Evolutionary conservation across 2,329 filamentous ascomycete species (phyloP).

Genomic region (Ophiosphaerella korrae): DNA sequence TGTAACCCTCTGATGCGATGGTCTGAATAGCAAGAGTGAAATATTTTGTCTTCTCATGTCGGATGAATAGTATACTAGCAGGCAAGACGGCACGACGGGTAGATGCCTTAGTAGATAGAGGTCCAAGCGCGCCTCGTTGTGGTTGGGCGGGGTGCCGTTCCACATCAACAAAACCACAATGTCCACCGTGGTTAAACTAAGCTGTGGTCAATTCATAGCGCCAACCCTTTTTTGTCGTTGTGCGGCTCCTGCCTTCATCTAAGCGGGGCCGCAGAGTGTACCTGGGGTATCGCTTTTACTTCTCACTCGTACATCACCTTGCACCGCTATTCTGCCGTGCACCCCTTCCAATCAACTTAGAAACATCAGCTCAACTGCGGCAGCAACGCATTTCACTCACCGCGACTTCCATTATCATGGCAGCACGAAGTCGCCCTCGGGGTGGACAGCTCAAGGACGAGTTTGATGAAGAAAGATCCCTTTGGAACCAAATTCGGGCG

Average conservation of each 20-base stretch:
- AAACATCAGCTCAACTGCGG: neutral
- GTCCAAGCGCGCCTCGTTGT: too few species aligned
- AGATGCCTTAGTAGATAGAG: too few species aligned
- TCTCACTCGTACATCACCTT: neutral
- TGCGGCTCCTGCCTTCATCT: conserved; percentile 14
- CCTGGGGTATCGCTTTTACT: neutral
- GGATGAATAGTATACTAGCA: too few species aligned
- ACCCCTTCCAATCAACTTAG: neutral
- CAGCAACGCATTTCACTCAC: neutral
- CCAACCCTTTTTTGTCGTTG: conserved; percentile 28
- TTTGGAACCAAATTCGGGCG: conserved; percentile 56
- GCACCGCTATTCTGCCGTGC: neutral
- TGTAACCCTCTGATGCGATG: too few species aligned
- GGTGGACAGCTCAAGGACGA: conserved; percentile 54
- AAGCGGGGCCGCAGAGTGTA: neutral
- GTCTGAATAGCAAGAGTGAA: too few species aligned
- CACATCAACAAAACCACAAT: conserved; percentile 22
- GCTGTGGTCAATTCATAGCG: conserved; percentile 17
- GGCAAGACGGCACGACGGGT: too few species aligned
- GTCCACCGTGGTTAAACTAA: conserved; percentile 23
- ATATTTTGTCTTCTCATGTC: too few species aligned
- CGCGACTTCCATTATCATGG: conserved; percentile 43
- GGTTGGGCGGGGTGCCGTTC: neutral
- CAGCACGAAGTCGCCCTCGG: conserved; percentile 52
- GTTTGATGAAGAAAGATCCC: conserved; percentile 55